Evolutionary conservation across 2,329 filamentous ascomycete genomes (phyloP), one percentile per base, ranked within the genome.

Genomic region (Metarhizium robertsii): DNA sequence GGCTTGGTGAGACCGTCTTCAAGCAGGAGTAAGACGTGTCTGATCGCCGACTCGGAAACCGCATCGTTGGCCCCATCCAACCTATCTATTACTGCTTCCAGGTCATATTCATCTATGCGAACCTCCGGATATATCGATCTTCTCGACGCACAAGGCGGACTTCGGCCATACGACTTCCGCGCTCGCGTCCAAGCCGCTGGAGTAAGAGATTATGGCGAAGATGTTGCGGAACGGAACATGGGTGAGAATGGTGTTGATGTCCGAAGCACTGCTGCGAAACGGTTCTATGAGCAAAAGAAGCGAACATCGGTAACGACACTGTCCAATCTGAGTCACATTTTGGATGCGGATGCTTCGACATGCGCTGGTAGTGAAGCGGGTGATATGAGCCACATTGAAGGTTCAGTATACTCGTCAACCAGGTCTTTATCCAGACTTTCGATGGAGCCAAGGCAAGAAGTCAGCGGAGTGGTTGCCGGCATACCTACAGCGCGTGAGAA

Each of bases 221-320:
- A 84, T 62, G 79, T 84, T 0, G 81, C 79, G 1, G 79, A 83
- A 59, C 72, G 82, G 36, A 84, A 85, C 59, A 70, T 80, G 50
- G 67, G 65, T 6, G 64, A 69, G 42, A 75, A 71, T 29, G 61
- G 62, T 1, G 57, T 66, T 32, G 61, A 71, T 43, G 58, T 72
- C 5, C 61, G 62, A 16, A 70, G 69, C 1, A 53, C 61, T 5
- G 67, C 65, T 10, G 67, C 70, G 2, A 65, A 64, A 20, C 65
- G 65, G 2, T 72, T 70, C 34, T 71, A 72, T 58, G 58, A 40
- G 34, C 40, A 52, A 30, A 34, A 43, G 43, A 18, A 29, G 14
- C 52, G 42, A 29, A 25, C 25, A 2, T 52, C 34, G 14, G 10
- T 25, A 11, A 29, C 42, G 6, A 54, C 66, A 7, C n/a, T 2